These are phyloP conservation scores for Umbelopsis isabellina DNA, from an alignment of 192 early-diverging fungal species.

Conservation along the genomic window DNA sequence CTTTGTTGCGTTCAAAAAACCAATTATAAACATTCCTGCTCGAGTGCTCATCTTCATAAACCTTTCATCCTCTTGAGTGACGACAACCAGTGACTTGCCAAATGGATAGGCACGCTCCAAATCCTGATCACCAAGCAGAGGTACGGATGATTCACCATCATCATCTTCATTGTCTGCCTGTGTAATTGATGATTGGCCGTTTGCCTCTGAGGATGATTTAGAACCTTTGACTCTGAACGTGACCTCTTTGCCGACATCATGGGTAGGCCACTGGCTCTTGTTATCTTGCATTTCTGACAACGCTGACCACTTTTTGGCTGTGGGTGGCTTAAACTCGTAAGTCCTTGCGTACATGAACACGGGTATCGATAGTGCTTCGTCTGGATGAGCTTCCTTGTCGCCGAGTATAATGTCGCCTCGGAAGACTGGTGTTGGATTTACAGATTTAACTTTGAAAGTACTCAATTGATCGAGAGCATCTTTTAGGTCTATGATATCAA, in stretches of 20 bases:
- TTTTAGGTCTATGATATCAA: conserved; percentile 29
- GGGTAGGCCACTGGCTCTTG: conserved; percentile 39
- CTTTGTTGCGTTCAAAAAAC: conserved; percentile 51
- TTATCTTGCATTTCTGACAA: conserved; percentile 45
- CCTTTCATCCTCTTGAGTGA: conserved; percentile 62
- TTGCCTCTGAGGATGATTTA: background rate
- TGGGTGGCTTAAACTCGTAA: conserved; percentile 53
- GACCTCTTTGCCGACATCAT: conserved; percentile 40
- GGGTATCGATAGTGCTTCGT: conserved; percentile 48
- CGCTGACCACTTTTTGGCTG: conserved; percentile 68
- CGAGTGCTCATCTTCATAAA: conserved; percentile 57
- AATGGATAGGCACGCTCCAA: conserved; percentile 68
- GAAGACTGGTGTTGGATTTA: conserved; percentile 58
- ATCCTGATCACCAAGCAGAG: conserved; percentile 42
- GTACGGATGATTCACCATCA: conserved; percentile 12
- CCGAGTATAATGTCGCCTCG: conserved; percentile 57
- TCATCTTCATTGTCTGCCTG: conserved; percentile 31
- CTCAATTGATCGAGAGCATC: conserved; percentile 53
- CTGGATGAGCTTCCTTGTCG: conserved; percentile 47
- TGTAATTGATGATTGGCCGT: background rate
- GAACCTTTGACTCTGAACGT: conserved; percentile 33
- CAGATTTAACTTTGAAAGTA: conserved; percentile 54
- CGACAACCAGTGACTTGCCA: conserved; percentile 69
- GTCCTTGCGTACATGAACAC: conserved; percentile 64
- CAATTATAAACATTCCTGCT: conserved; percentile 64